Base-by-base conservation (phyloP, 768 basidiomycete species). In the Psilocybe tampanensis region DNA sequence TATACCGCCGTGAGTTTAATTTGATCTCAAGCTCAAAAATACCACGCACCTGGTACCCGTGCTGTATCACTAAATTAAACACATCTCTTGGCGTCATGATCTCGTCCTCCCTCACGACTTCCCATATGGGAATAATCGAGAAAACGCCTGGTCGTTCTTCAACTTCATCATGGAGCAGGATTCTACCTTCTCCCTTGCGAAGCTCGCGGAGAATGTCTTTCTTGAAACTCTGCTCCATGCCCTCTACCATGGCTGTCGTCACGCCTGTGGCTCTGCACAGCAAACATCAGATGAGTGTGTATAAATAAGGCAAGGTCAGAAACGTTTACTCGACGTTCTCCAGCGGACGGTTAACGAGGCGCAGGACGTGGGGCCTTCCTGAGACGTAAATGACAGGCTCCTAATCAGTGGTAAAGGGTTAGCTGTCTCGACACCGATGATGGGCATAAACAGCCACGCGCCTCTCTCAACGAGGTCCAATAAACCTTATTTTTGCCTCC, bases 401-500 rank as follows among this genome's bases (percentile, higher is more conserved):
- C 90, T 92, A 54, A 22, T 54, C 23, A 18, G 62, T 32, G 64
- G 39, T 21, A 49, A 29, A 29, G 29, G 45, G 18, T 48, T 50
- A 24, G 26, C 24, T 34, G 18, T 26, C 36, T 7, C 26, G 3
- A 13, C 26, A 29, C 18, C 22, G 15, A 19, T 19, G 15, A 44
- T 24, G 23, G 42, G 2, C 7, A 26, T 43, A n/a, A 54, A 8
- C 29, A 26, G 17, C 34, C 36, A 59, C 74, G 55, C 49, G 89
- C 92, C 77, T 98, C 95, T 67, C 97, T 82, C 56, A 99, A 71
- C 0, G 92, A 95, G n/a, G 95, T 98, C 97, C 97, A 98, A 58
- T 85, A 88, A 13, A 95, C 89, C 61, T 71, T 81, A 55, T 92
- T 89, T 22, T 73, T 66, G 1, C 94, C 94, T n/a, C 83, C 77